These are phyloP conservation scores for Rhizopogon salebrosus DNA, from an alignment of 768 basidiomycete species.

Conservation along the genomic window DNA sequence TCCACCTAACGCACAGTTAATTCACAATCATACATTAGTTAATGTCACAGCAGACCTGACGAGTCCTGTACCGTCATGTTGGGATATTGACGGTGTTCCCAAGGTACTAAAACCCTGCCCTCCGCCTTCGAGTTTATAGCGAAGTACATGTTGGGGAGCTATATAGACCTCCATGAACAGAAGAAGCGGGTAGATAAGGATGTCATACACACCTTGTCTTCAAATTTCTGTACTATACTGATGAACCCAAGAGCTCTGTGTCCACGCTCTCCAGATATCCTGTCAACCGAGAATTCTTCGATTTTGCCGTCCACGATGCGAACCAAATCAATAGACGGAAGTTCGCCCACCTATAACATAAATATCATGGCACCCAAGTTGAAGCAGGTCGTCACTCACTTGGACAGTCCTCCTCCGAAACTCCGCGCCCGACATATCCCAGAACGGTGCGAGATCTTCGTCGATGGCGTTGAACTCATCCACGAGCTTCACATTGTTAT, in stretches of 20 bases:
- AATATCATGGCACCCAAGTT: background rate
- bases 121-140: conserved; percentile 92
- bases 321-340: conserved; percentile 87
- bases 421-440: conserved; percentile 67
- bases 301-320: conserved; percentile 64
- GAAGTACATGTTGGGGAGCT: conserved; percentile 94
- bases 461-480: conserved; percentile 88
- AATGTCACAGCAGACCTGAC: conserved; percentile 20
- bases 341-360: conserved; percentile 51
- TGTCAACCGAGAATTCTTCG: conserved; percentile 51
- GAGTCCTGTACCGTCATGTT: conserved; percentile 53
- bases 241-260: conserved; percentile 76
- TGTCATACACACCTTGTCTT: conserved; percentile 43
- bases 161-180: background rate
- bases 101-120: conserved; percentile 88
- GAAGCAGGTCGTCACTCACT: conserved; percentile 31
- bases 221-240: conserved; percentile 69
- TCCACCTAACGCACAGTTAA: conserved; percentile 31
- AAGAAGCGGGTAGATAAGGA: background rate
- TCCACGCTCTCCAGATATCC: conserved; percentile 59
- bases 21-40: background rate
- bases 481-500: conserved; percentile 69
- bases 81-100: conserved; percentile 75
- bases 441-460: conserved; percentile 82
- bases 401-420: conserved; percentile 57